Base-by-base conservation (phyloP, 345 rosid species). In the Eucalyptus victrix region DNA sequence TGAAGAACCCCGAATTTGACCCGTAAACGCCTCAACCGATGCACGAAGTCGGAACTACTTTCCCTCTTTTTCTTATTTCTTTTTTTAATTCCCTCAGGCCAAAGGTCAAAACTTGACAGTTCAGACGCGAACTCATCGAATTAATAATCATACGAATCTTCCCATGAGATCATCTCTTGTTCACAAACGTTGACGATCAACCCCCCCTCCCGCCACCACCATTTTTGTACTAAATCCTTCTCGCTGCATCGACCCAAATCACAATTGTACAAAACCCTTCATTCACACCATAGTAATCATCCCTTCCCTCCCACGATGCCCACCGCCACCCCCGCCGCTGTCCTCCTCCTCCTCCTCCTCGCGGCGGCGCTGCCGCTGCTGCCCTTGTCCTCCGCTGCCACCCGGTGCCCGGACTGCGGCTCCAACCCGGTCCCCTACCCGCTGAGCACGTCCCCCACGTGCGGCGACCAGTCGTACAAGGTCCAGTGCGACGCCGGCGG, bases 381-480 rank as follows among this genome's bases (percentile, higher is more conserved):
- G 58, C 12, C 89, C 49, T 45, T 80, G 6, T 10, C 44, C 42
- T 51, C 23, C 28, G 90, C 90, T 5, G 90, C 89, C 87, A 80
- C 58, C 45, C 94, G 80, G 32, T 94, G 95, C 88, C 94, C 95
- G 14, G n/a, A 56, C 93, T 94, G 96, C 62, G 96, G 96, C 85
- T 16, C 89, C 89, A 87, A 83, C 17, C 56, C 91, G 17, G 95
- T 94, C 30, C 96, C 96, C 1, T 94, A 94, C 87, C 96, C 96
- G 5, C 91, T 94, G 47, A 93, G 95, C 90, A 94, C 94, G 2
- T 80, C 87, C 15, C 89, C 94, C 51, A 81, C 83, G 23, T 95
- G 95, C 89, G 95, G 96, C 37, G 95, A 94, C 88, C 95, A 90
- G 56, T 88, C 87, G 2, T 94, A 95, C 93, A 91, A 89, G 86